Evolutionary conservation across 768 basidiomycete genomes (phyloP).

Genomic region (Mycena venus): DNA sequence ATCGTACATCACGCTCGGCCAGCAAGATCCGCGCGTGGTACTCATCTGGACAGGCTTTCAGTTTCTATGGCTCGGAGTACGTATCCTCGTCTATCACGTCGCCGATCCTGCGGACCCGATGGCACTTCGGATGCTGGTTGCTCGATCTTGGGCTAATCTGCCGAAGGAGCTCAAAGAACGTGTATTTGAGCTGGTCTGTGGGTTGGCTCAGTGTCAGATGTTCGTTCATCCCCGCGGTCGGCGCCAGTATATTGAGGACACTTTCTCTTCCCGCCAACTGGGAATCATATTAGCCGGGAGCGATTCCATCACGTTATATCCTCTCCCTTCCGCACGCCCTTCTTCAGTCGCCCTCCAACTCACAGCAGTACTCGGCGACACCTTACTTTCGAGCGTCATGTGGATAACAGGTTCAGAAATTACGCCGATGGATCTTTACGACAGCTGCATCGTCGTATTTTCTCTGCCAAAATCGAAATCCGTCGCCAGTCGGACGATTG

Average conservation of each 20-base stretch:
- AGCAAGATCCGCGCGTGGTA: conserved; percentile 23
- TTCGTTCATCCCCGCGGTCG: conserved; percentile 36
- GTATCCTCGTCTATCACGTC: conserved; percentile 38
- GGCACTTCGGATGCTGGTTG: conserved; percentile 18
- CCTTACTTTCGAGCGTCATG: conserved; percentile 36
- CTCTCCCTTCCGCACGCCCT: neutral
- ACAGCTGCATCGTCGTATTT: conserved; percentile 42
- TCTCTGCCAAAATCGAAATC: neutral
- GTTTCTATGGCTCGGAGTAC: conserved; percentile 37
- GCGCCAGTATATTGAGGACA: conserved; percentile 30
- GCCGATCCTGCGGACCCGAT: conserved; percentile 23
- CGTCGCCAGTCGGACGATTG: neutral
- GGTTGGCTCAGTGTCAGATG: conserved; percentile 27
- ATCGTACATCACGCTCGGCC: conserved; percentile 37
- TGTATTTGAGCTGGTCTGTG: conserved; percentile 32
- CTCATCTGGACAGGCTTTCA: conserved; percentile 41
- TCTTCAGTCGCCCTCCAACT: conserved; percentile 23
- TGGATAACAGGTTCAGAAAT: conserved; percentile 38
- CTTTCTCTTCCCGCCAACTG: neutral
- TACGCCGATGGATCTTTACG: conserved; percentile 42
- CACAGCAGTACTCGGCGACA: conserved; percentile 41
- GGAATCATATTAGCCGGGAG: neutral
- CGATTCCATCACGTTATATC: conserved; percentile 3
- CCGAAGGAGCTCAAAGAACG: conserved; percentile 30
- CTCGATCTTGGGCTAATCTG: conserved; percentile 20